A percentile compares a stretch with the other conserved stretches of the same genome.
phyloP scores from a whole-genome alignment of 352 stramenopile species.

The Phytophthora citrophthora region DNA sequence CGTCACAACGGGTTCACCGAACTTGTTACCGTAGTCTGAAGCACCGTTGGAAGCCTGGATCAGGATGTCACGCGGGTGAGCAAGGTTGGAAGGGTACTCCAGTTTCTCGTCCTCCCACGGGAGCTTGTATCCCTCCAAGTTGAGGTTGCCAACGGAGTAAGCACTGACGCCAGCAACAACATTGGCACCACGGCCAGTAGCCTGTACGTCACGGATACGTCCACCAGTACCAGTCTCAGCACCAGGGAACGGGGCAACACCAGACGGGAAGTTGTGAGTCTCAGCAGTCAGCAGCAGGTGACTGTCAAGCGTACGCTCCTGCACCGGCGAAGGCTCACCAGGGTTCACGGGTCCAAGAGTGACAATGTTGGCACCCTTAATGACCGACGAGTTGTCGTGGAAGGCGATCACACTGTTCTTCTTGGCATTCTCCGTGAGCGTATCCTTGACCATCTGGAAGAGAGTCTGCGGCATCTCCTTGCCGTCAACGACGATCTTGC shows the following conservation, averaged over 20 bases:
- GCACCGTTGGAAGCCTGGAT: slow-evolving; percentile 98
- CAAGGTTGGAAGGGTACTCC: slow-evolving; percentile 91
- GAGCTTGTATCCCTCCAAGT: slow-evolving; percentile 96
- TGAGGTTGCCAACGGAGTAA: slow-evolving; percentile 94
- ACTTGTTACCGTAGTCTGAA: slow-evolving; percentile 99
- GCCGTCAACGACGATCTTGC: slow-evolving; percentile 98
- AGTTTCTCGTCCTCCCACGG: slow-evolving; percentile 96
- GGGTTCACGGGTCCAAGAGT: slow-evolving; percentile 78
- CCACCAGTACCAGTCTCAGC: slow-evolving; percentile 98
- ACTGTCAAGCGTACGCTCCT: slow-evolving; percentile 79
- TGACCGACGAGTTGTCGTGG: slow-evolving; percentile 99
- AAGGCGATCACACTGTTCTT: slow-evolving; percentile 99
- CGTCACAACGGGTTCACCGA: slow-evolving; percentile 98
- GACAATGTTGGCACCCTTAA: slow-evolving; percentile 92
- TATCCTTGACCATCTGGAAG: slow-evolving; percentile 99
- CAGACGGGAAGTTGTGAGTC: slow-evolving; percentile 99
- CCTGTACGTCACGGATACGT: slow-evolving; percentile 98
- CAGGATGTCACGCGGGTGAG: slow-evolving; percentile 94
- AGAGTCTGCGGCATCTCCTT: slow-evolving; percentile 96
- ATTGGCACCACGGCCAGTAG: slow-evolving; percentile 96
- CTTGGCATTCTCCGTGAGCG: slow-evolving; percentile 89
- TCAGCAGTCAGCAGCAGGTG: slow-evolving; percentile 98
- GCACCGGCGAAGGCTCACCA: slow-evolving; percentile 70
- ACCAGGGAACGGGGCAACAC: slow-evolving; percentile 95
- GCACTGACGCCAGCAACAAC: slow-evolving; percentile 93